Base-by-base conservation (phyloP, 2,329 filamentous ascomycete genomes). In the Colletotrichum eremochloae region DNA sequence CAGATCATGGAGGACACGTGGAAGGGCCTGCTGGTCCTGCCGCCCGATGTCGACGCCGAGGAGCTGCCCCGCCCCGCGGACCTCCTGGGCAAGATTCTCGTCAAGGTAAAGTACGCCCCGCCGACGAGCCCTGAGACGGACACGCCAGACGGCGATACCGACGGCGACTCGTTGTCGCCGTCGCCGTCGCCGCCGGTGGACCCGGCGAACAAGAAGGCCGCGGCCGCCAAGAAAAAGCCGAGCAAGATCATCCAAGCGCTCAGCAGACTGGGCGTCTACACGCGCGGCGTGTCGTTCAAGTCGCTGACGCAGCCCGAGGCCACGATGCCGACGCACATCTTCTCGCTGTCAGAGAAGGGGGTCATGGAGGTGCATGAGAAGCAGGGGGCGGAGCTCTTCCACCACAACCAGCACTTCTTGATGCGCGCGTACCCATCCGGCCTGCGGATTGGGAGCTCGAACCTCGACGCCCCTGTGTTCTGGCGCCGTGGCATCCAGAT, bases 401-500 rank as follows among this genome's bases (percentile, higher is more conserved):
- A 90, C 44, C 95, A 98, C 84, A 98, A 98, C 81, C 89, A 90
- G 67, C 85, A 90, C 76, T 96, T 89, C 78, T 85, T 98, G 76
- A 95, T 98, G 93, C 90, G 96, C 24, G 92, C 94, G 0, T 98
- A 97, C 77, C 96, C 95, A 0, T 94, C 93, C 46, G 94, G 94
- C 1, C 86, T 95, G 69, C 90, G 95, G 8, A 91, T 98, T 64
- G 88, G 90, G 72, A 97, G 94, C 0, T 96, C 94, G 1, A 98
- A 98, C 79, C 86, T 97, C 15, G 94, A 97, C 76, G 95, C 96
- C 5, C 89, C 91, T 0, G 87, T 92, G 4, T 96, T 95, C 81
- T 98, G 95, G 95, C 89, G 94, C 42, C 92, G 94, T 75, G 95
- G 95, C 18, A 92, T 97, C 3, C 95, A 98, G 81, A 92, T 98